Conservation (phyloP, 257 asterid genomes). For the Solanum sitiens region DNA sequence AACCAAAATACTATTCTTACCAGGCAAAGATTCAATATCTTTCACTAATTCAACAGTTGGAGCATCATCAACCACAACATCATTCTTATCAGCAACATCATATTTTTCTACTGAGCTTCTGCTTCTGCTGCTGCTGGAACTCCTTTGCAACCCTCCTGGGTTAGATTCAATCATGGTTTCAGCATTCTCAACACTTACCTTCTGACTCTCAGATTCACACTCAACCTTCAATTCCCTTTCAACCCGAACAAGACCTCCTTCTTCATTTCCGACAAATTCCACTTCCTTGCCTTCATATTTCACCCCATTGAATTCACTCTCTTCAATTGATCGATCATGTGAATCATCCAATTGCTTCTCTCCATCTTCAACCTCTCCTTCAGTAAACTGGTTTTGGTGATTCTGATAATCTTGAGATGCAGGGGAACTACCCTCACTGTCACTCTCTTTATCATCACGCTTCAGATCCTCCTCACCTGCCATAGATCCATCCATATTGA, state of each 20-base stretch:
- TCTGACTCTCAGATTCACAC: conserved; percentile 11
- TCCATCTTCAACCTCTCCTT: conserved; percentile 19
- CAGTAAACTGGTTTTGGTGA: conserved; percentile 15
- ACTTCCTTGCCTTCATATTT: background rate
- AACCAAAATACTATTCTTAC: background rate
- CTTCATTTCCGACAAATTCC: background rate
- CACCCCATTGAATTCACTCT: background rate
- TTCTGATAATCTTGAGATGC: conserved; percentile 19
- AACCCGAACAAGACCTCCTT: conserved; percentile 3
- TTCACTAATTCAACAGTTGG: conserved; percentile 15
- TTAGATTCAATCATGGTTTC: conserved; percentile 12
- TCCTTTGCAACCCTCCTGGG: conserved; percentile 21
- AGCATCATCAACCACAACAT: conserved; percentile 8
- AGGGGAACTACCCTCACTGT: conserved; percentile 27
- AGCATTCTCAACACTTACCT: conserved; percentile 12
- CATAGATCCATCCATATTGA: conserved; percentile 21
- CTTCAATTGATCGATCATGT: background rate
- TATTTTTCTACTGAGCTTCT: conserved; percentile 30
- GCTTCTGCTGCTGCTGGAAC: conserved; percentile 23
- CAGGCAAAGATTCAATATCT: conserved; percentile 14
- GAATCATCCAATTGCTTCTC: conserved; percentile 10
- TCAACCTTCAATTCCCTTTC: conserved; percentile 20
- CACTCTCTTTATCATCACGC: conserved; percentile 27
- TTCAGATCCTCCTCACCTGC: conserved; percentile 42
- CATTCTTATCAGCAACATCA: conserved; percentile 5